Evolutionary conservation across 1,139 yeast genomes (phyloP), one percentile per base, ranked within the genome.

Genomic region (Hemisphaericaspora subhashii): DNA sequence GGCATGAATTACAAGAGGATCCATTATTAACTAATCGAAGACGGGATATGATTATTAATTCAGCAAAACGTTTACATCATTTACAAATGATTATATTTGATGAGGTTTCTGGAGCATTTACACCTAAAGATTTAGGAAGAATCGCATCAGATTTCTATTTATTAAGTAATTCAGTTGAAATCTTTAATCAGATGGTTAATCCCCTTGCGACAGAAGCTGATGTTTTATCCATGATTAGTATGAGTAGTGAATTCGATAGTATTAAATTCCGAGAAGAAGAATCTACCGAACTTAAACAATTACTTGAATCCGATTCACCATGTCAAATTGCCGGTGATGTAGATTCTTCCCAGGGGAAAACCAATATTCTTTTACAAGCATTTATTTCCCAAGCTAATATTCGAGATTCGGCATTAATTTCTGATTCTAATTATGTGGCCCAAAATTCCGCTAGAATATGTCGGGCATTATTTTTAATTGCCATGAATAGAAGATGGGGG

Each of bases 71-170:
- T 45, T 72, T 94, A 22, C 96, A 90, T 50, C 66, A 79, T 10
- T 70, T 90, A 13, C 98, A 92, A 57, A 92, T 94, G 98, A 85
- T 94, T 50, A 82, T 90, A 0, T 92, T 81, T 59, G 97, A 92
- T 53, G 97, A 90, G 46, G 70, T 79, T 31, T 81, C 96, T 0
- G 86, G 86, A 35, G 77, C 90, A 3, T 81, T 94, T 44, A 77
- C 83, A 18, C 69, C 96, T 1, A 92, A 92, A 50, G 98, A 94
- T 61, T 68, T 89, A 38, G 99, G 99, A 4, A 75, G 98, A 54
- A 81, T 90, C 38, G 96, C 98, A 0, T 87, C 96, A 1, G 98
- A 94, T 52, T 94, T 90, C 55, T 94, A 94, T 55, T 68, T 94
- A 40, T 66, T 89, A 39, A 86, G 86, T 56, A 87, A 85, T 48